Base-by-base conservation (phyloP, 768 basidiomycete species). In the Rhizopogon roseolus region DNA sequence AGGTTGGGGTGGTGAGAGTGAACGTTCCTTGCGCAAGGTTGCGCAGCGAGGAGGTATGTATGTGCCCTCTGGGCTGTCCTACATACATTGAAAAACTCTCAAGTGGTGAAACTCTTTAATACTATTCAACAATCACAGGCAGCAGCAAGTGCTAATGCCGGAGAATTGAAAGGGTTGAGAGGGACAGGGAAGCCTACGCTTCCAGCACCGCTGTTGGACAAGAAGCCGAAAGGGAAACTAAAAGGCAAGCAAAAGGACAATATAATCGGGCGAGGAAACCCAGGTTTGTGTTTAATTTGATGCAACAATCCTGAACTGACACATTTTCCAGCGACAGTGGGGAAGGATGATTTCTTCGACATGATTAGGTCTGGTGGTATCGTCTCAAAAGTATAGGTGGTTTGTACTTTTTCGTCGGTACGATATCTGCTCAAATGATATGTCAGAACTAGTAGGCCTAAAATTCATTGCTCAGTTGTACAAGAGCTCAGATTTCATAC, bases 1-100 rank as follows among this genome's bases (percentile, higher is more conserved):
- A 54, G 93, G 92, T 40, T 97, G 93, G 94, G 94, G 89, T 29
- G 87, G 80, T 11, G 88, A 90, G 68, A 82, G 81, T 69, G 92
- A 86, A 73, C 81, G 81, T 68, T 86, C 79, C 55, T 74, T 84
- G 63, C 82, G 80, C 67, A 98, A 88, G 76, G 91, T 81, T 68
- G 96, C 86, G 58, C 97, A 86, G 72, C 76, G 89, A 66, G 89
- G 89, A 70, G 89, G 89, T 89, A 66, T 49, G 80, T 61, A 44
- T 6, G 8, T 29, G 16, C n/a, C 14, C 16, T 25, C 39, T 40
- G 10, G 3, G 22, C 49, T 17, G 28, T 49, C 29, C 32, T 50
- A 36, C 13, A 6, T 53, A 53, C 27, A 56, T 22, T n/a, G 16
- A 40, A 14, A 29, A 22, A 39, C 36, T 9, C 32, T 29, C 37